A percentile compares a stretch with the other conserved stretches of the same genome.
phyloP scores from a whole-genome alignment of 169 alveolate species.

The Plasmodium malariae region DNA sequence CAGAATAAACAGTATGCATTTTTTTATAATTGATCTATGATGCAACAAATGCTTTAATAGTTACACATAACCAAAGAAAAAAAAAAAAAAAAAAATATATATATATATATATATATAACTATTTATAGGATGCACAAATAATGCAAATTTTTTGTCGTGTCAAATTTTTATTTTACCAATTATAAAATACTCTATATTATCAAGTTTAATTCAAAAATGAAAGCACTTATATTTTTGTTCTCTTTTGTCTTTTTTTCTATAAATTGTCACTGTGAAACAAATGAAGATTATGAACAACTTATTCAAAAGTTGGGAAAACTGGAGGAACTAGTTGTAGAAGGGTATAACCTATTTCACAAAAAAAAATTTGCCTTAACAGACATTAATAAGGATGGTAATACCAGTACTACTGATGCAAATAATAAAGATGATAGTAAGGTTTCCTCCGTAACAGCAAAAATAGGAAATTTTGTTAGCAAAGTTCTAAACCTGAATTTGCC shows the following conservation, averaged over 20 bases:
- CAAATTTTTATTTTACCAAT: background rate
- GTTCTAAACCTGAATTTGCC: slow-evolving; percentile 7
- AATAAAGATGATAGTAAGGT: background rate
- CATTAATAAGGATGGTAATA: background rate
- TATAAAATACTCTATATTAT: slow-evolving; percentile 1
- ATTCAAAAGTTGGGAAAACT: slow-evolving; percentile 15
- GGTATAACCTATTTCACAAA: slow-evolving; percentile 49
- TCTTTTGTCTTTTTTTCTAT: slow-evolving; percentile 44
- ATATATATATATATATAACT: background rate
- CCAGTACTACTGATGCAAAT: background rate
- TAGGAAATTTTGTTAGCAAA: background rate
- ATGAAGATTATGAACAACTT: slow-evolving; percentile 17
- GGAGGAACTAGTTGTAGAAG: slow-evolving; percentile 18
- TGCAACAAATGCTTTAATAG: slow-evolving; percentile 1
- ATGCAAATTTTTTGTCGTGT: slow-evolving; percentile 9
- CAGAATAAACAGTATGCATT: background rate
- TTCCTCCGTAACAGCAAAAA: background rate
- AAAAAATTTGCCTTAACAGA: background rate
- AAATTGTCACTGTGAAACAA: slow-evolving; percentile 22
- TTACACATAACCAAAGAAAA: too few relatives aligned
- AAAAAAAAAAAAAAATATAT: background rate
- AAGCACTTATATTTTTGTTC: slow-evolving; percentile 19
- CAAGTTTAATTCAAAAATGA: slow-evolving; percentile 45
- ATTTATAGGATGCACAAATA: slow-evolving; percentile 43
- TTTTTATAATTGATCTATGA: background rate